Conservation (phyloP, 2,329 filamentous ascomycete species). For the Fusarium sp. region DNA sequence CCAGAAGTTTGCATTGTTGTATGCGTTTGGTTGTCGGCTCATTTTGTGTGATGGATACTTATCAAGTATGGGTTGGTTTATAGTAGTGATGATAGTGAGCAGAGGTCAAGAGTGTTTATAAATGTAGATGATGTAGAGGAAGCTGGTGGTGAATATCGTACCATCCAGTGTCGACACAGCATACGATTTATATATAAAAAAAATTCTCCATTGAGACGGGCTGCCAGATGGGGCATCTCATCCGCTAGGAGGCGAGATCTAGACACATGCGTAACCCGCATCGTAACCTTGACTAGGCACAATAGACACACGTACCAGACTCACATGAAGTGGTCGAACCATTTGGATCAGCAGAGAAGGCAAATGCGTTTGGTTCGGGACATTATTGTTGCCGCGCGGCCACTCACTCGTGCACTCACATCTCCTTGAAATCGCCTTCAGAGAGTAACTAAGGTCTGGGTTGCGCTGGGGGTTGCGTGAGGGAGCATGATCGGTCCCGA, state of each 20-base stretch:
- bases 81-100: background rate
- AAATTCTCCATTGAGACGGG: constrained; percentile 14
- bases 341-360: constrained; percentile 29
- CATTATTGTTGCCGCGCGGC: constrained; percentile 39
- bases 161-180: constrained; percentile 3
- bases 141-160: constrained; percentile 13
- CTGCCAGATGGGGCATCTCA: constrained; percentile 29
- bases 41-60: constrained; percentile 27
- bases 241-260: constrained; percentile 33
- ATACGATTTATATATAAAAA: constrained; percentile 32
- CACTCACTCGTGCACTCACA: constrained; percentile 13
- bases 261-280: constrained; percentile 35
- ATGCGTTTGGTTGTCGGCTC: constrained; percentile 39
- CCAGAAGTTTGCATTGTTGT: constrained; percentile 44
- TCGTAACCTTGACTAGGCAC: constrained; percentile 25
- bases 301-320: constrained; percentile 36
- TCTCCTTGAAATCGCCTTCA: constrained; percentile 4
- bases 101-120: constrained; percentile 11
- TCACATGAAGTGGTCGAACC: constrained; percentile 36
- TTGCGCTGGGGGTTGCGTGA: constrained; percentile 1
- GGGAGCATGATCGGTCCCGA: constrained; percentile 34
- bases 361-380: constrained; percentile 2
- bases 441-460: background rate
- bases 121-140: constrained; percentile 13
- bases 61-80: background rate